Evolutionary conservation across 257 asterid genomes (phyloP), one percentile per base, ranked within the genome.

Genomic region (Linderniella brevidens): DNA sequence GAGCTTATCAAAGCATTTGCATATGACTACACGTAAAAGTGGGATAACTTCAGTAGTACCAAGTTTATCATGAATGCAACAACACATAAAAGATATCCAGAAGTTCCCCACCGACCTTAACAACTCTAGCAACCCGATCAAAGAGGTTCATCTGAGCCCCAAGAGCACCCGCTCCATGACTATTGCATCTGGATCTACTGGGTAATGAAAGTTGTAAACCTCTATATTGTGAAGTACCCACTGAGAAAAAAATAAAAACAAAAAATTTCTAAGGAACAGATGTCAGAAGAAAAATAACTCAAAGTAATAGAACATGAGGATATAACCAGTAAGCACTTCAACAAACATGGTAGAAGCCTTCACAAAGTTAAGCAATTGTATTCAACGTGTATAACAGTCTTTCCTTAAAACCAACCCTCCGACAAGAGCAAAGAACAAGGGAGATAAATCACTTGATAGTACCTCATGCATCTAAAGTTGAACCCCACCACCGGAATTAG

Each of bases 91-190:
- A 53, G 58, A 54, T 45, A 19, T 17, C 35, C 48, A 56, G 48
- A 57, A 25, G n/a, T n/a, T 46, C 41, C 46, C 54, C 58, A 62
- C 52, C 48, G 53, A 90, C 96, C 98, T 88, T 85, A 59, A 90
- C 65, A 60, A 90, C 98, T 77, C 98, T 73, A 58, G 96, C 84
- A 64, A 90, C 76, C 54, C 98, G 79, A 58, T 79, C 94, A 67
- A 90, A 90, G 36, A 90, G 92, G 66, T 81, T 90, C 94, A 77
- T 85, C 63, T 60, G 78, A 54, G 79, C 54, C 55, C 87, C 79
- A 59, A 84, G 83, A 48, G 73, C 75, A 61, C 98, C 94, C 19
- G 71, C 77, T 60, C 84, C 71, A 50, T 61, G 76, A 58, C 68
- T 60, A 57, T 56, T 56, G 49, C 68, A 61, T 59, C 78, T 64